Base-by-base conservation (phyloP, 1,284 basidiomycete species). In the Ganoderma resinaceum region DNA sequence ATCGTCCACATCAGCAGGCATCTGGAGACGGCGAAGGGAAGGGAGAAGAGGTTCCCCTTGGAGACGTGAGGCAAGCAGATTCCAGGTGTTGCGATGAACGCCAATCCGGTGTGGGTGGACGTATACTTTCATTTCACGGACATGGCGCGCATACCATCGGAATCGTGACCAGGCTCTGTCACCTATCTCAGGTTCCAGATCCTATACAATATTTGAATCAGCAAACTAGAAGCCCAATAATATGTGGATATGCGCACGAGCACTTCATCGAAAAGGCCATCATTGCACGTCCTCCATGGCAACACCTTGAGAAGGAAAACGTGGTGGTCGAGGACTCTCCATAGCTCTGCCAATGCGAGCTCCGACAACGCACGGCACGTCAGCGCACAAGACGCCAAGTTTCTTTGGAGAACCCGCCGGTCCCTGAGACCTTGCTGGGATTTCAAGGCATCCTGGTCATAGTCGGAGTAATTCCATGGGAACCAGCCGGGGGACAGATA, bases 11-110 rank as follows among this genome's bases (percentile, higher is more conserved):
- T n/a, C 12, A 7, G 18, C 33, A n/a, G 33, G 55, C 55, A 58
- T 58, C 33, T 23, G 55, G n/a, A 58, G 55, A 37, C n/a, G 55
- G 18, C 18, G 33, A 31, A 58, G 55, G 55, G 20, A 58, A 58
- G 33, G 55, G 16, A 58, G 33, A 18, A 58, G 55, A 0, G 55
- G 55, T 31, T 35, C 33, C 11, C 33, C 31, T 4, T 16, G 55
- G 33, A 58, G 55, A 2, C 55, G 33, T n/a, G 31, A 33, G 8
- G 33, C 55, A 31, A 58, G 33, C 9, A 58, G 18, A 3, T 8
- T n/a, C 33, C 31, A 58, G 11, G 31, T 7, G 6, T 35, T 37
- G 55, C 3, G 55, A 5, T 37, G 55, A 16, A 58, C 18, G 55
- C 20, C 11, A 35, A n/a, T 5, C 7, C 9, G n/a, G 8, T 35